phyloP scores from a whole-genome alignment of 257 asterid genomes.

The Haberlea rhodopensis region DNA sequence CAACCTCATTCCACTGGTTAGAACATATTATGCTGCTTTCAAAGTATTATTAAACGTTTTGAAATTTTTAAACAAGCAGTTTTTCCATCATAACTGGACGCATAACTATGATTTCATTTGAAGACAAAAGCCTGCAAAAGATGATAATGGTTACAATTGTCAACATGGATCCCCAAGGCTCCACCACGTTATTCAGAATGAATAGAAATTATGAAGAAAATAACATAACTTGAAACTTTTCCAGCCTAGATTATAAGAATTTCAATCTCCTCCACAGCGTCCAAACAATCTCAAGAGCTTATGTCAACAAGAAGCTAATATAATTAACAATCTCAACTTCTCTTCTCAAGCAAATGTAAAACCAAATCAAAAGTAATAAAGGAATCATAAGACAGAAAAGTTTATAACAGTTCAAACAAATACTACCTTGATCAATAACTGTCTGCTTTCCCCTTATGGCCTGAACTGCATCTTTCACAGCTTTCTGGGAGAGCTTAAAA shows the following conservation, averaged over 20 bases:
- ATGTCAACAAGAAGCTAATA: neutral
- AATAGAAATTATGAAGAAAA: no score
- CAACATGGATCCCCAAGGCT: no score
- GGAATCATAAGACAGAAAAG: neutral
- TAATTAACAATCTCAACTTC: neutral
- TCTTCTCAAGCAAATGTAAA: neutral
- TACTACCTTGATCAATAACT: slow-evolving; percentile 86
- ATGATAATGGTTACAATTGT: no score
- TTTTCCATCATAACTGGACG: no score
- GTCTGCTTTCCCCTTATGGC: slow-evolving; percentile 85
- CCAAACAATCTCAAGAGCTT: neutral
- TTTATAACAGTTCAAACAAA: neutral
- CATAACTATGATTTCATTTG: neutral
- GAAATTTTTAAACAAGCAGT: neutral
- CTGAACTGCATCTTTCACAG: slow-evolving; percentile 71
- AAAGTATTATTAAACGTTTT: neutral
- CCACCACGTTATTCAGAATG: no score
- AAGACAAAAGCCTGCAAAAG: no score
- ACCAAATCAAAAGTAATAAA: neutral
- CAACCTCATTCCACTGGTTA: neutral
- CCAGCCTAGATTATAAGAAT: no score
- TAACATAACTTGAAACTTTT: no score
- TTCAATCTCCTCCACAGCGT: neutral
- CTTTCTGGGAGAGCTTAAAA: slow-evolving; percentile 56
- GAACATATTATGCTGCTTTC: neutral